These are phyloP conservation scores for Kwoniella shandongensis DNA, from an alignment of 768 basidiomycete genomes.

Conservation along the genomic window DNA sequence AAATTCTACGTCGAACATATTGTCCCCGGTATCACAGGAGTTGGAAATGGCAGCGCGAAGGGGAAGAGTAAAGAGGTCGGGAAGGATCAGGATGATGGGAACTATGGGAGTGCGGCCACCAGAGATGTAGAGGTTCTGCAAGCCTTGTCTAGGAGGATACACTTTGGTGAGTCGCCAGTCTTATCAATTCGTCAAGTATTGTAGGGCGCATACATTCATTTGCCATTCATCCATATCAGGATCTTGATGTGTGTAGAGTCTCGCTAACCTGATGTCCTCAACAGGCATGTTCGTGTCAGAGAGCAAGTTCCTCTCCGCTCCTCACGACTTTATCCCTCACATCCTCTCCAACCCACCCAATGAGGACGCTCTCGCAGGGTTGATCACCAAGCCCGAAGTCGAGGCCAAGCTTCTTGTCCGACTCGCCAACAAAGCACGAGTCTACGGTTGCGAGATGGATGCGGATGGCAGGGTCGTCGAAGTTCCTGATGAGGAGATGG, in stretches of 20 bases:
- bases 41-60: conserved; percentile 55
- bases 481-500: conserved; percentile 29
- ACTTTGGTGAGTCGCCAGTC: conserved; percentile 70
- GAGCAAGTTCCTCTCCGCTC: conserved; percentile 86
- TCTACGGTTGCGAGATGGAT: conserved; percentile 79
- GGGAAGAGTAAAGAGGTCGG: conserved; percentile 62
- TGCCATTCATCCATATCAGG: background rate
- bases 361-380: conserved; percentile 69
- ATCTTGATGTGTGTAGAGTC: background rate
- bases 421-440: conserved; percentile 75
- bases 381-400: conserved; percentile 98
- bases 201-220: no score
- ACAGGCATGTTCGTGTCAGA: conserved; percentile 98
- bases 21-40: conserved; percentile 80
- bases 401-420: conserved; percentile 79
- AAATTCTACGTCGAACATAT: conserved; percentile 84
- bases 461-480: conserved; percentile 47
- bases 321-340: conserved; percentile 86
- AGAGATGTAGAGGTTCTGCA: conserved; percentile 96
- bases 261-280: background rate
- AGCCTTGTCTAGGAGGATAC: conserved; percentile 95
- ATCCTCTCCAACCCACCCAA: conserved; percentile 69
- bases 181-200: no score
- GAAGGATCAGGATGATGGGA: conserved; percentile 78
- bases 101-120: conserved; percentile 93